A percentile compares a stretch with the other conserved stretches of the same genome.
These are phyloP conservation scores for Penicillium daleae DNA, from an alignment of 495 filamentous ascomycete species.

Conservation along the genomic window DNA sequence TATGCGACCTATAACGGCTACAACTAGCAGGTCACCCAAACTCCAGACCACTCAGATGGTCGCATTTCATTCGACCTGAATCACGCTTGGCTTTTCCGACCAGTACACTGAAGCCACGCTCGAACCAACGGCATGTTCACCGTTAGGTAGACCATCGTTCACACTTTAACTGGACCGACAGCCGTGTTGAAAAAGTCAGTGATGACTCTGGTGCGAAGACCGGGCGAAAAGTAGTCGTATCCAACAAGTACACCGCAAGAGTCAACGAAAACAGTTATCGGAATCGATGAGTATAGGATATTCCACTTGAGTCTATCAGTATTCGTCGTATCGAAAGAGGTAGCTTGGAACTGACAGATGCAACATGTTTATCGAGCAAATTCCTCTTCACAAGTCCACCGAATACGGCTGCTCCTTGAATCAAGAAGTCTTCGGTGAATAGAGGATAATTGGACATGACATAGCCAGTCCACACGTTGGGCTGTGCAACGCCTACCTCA, in stretches of 20 bases:
- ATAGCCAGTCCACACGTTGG: conserved; percentile 22
- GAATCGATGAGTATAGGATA: conserved; percentile 31
- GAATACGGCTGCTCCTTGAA: conserved; percentile 25
- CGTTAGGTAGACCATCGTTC: not conserved
- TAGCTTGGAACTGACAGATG: conserved; percentile 18
- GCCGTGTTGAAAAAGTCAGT: conserved; percentile 32
- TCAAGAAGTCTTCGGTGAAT: conserved; percentile 25
- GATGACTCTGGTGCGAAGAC: conserved; percentile 28
- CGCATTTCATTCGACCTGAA: not conserved
- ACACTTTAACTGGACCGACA: not conserved
- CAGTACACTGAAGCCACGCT: not conserved
- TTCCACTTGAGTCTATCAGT: conserved; percentile 24
- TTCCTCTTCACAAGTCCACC: conserved; percentile 26
- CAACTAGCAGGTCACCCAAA: too few species aligned
- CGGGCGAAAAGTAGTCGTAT: conserved; percentile 36
- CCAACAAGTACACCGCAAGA: conserved; percentile 29
- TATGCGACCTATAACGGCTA: too few species aligned
- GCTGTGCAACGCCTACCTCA: conserved; percentile 4
- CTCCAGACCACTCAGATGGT: not conserved
- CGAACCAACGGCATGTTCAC: not conserved
- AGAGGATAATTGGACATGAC: conserved; percentile 31
- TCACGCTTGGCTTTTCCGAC: not conserved
- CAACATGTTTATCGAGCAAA: conserved; percentile 17
- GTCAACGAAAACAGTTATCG: conserved; percentile 33
- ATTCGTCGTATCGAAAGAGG: not conserved